These are phyloP conservation scores for Sextonia rubra DNA, from an alignment of 164 flowering plant genomes.

Conservation along the genomic window DNA sequence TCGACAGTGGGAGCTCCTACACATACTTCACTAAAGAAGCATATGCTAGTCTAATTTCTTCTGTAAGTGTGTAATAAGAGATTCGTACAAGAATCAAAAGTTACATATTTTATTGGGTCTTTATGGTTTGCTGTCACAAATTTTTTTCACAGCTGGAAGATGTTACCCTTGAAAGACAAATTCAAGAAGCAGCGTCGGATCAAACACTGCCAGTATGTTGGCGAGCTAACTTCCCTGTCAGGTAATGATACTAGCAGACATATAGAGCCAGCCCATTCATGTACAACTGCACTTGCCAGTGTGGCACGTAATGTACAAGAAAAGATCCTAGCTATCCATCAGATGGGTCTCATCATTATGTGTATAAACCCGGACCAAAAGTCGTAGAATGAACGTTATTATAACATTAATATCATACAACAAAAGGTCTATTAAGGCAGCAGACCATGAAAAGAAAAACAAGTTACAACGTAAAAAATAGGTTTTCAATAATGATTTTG, in stretches of 20 bases:
- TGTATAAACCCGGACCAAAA: not conserved
- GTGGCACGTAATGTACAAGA: not conserved
- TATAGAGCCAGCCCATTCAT: not conserved
- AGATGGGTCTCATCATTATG: not conserved
- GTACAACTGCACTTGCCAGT: not conserved
- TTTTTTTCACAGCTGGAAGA: conserved; percentile 43
- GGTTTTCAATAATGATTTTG: too few relatives aligned
- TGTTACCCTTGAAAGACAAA: conserved; percentile 28
- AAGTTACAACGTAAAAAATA: too few relatives aligned
- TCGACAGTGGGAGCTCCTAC: conserved; percentile 80
- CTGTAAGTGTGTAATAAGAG: conserved; percentile 35
- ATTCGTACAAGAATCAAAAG: not conserved
- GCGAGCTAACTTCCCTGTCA: conserved; percentile 49
- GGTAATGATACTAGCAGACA: conserved; percentile 27
- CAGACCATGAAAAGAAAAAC: too few relatives aligned
- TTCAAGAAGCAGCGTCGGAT: conserved; percentile 45
- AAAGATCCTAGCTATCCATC: not conserved
- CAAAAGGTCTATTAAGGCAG: too few relatives aligned
- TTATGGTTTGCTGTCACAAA: not conserved
- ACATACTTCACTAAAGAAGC: conserved; percentile 66
- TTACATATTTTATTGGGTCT: conserved; percentile 1
- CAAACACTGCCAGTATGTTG: conserved; percentile 69
- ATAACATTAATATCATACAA: too few relatives aligned
- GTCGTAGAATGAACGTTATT: not conserved
- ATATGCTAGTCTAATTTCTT: conserved; percentile 45